These are phyloP conservation scores for Salvia sclarea DNA, from an alignment of 305 asterid genomes.

Conservation along the genomic window DNA sequence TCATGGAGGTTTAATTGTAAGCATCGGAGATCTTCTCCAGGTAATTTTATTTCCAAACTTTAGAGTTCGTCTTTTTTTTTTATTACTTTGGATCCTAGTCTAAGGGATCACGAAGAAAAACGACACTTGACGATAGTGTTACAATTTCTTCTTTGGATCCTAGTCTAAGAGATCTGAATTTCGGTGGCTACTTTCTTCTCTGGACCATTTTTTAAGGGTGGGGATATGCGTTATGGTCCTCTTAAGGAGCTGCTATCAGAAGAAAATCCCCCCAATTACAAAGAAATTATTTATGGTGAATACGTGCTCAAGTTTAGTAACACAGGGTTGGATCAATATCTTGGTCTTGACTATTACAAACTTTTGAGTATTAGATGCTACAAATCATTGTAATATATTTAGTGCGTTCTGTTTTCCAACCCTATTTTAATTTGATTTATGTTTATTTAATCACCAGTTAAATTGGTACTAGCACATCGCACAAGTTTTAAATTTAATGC, in stretches of 20 bases:
- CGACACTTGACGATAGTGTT: too few relatives aligned
- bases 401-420: too few relatives aligned
- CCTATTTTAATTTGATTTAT: too few relatives aligned
- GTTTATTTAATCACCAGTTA: too few relatives aligned
- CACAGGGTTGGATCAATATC: conserved; percentile 24
- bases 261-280: conserved; percentile 38
- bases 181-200: conserved; percentile 50
- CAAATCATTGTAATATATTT: too few relatives aligned
- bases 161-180: too few relatives aligned
- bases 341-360: conserved; percentile 36
- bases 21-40: conserved; percentile 37
- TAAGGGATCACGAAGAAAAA: too few relatives aligned
- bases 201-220: conserved; percentile 30
- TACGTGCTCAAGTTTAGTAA: conserved; percentile 2
- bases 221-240: conserved; percentile 39
- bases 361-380: conserved; percentile 10
- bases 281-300: conserved; percentile 35
- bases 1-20: conserved; percentile 34
- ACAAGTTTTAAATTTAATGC: too few relatives aligned
- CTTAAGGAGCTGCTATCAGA: conserved; percentile 49
- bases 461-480: too few relatives aligned
- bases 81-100: too few relatives aligned
- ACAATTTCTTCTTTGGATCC: too few relatives aligned
- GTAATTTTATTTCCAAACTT: neutral
- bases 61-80: too few relatives aligned